These are phyloP conservation scores for Auxenochlorella pyrenoidosa DNA, from an alignment of 139 green algal species.

Conservation along the genomic window DNA sequence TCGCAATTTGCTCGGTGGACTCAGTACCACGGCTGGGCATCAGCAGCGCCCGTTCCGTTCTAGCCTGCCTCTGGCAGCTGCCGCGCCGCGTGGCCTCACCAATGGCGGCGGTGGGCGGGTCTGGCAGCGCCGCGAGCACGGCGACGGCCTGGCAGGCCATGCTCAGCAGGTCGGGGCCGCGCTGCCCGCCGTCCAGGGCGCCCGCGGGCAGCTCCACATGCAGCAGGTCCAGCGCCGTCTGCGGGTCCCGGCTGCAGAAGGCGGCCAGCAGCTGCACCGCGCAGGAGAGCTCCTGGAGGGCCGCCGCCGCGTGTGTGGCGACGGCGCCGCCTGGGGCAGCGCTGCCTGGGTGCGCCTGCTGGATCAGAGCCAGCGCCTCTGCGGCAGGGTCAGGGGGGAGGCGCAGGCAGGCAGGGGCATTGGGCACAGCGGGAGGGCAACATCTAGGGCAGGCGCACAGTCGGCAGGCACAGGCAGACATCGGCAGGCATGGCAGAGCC, in stretches of 20 bases:
- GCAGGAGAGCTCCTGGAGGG: constrained; percentile 7
- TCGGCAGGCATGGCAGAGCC: too few relatives aligned
- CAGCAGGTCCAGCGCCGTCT: constrained; percentile 20
- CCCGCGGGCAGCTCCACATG: constrained; percentile 34
- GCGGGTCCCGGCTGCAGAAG: constrained; percentile 12
- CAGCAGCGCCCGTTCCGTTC: too few relatives aligned
- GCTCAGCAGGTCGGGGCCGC: constrained; percentile 41
- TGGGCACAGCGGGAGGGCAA: background rate
- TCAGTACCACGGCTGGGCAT: too few relatives aligned
- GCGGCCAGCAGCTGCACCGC: constrained; percentile 29
- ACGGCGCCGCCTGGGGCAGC: background rate
- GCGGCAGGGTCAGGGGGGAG: background rate
- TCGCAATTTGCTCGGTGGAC: too few relatives aligned
- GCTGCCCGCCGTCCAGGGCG: background rate
- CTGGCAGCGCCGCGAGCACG: constrained; percentile 18
- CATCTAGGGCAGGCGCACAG: too few relatives aligned
- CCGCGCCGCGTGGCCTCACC: background rate
- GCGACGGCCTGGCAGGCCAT: constrained; percentile 34
- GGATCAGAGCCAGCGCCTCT: constrained; percentile 36
- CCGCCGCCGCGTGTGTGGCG: background rate
- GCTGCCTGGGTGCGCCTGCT: background rate
- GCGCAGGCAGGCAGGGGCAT: background rate
- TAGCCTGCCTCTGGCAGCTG: background rate
- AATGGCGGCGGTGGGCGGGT: constrained; percentile 35
- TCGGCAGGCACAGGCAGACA: too few relatives aligned